Evolutionary conservation across 2,329 filamentous ascomycete genomes (phyloP).

Genomic region (Venturia asperata): DNA sequence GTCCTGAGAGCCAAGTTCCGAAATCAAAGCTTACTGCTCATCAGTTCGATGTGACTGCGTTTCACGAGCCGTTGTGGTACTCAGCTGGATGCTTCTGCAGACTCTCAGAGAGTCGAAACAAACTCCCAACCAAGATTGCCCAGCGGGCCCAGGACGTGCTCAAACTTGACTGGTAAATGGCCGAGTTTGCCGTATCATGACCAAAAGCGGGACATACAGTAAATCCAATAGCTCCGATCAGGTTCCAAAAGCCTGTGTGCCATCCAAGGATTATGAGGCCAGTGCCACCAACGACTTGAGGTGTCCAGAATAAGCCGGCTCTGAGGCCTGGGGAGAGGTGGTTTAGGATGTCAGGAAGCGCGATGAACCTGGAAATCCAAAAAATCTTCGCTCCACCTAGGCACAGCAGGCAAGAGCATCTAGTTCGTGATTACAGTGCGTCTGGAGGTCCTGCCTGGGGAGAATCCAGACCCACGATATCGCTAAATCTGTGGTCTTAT

Average conservation of each 20-base stretch:
- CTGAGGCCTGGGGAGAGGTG: conserved; percentile 41
- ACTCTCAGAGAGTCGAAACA: conserved; percentile 32
- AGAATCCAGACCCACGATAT: conserved; percentile 54
- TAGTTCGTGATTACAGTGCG: conserved; percentile 55
- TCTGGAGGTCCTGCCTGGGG: conserved; percentile 47
- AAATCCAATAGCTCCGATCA: conserved; percentile 57
- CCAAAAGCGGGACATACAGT: conserved; percentile 39
- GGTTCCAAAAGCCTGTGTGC: conserved; percentile 61
- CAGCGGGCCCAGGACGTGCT: conserved; percentile 33
- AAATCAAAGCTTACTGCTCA: no score
- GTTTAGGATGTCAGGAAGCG: conserved; percentile 50
- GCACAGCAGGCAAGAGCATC: conserved; percentile 55
- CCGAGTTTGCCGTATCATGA: conserved; percentile 28
- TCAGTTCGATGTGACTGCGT: neutral
- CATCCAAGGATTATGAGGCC: conserved; percentile 60
- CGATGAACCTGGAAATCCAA: conserved; percentile 57
- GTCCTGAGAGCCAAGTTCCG: no score
- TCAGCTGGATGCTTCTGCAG: conserved; percentile 31
- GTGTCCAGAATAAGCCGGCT: conserved; percentile 55
- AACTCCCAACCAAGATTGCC: conserved; percentile 31
- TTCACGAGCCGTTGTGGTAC: neutral
- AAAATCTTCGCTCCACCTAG: conserved; percentile 57
- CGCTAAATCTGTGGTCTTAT: neutral
- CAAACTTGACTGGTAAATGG: conserved; percentile 29
- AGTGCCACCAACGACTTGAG: conserved; percentile 54